phyloP scores from a whole-genome alignment of 495 filamentous ascomycete species.

The Melanomma pulvis-pyrius region DNA sequence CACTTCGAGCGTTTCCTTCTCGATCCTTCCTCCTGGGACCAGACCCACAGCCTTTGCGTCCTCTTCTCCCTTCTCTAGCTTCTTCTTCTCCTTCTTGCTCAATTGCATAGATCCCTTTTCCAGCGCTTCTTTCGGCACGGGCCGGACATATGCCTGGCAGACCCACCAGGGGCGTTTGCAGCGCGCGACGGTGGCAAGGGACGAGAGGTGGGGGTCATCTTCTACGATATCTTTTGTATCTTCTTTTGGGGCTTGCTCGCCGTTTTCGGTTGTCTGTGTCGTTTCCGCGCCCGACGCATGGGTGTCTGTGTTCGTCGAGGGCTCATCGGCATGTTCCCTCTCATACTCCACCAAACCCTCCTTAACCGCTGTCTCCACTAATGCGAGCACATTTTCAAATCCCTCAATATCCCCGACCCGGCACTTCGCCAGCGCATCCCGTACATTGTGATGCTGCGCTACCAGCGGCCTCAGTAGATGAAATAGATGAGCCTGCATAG shows the following conservation, averaged over 20 bases:
- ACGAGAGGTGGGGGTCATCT: conserved; percentile 53
- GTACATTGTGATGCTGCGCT: conserved; percentile 72
- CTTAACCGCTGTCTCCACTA: conserved; percentile 71
- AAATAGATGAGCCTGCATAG: conserved; percentile 91
- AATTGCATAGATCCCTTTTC: conserved; percentile 74
- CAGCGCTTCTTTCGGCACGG: conserved; percentile 84
- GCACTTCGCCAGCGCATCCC: conserved; percentile 73
- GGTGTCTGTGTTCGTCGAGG: conserved; percentile 29
- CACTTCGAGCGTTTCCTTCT: conserved; percentile 13
- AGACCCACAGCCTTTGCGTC: conserved; percentile 37
- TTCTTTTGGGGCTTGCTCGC: conserved; percentile 22
- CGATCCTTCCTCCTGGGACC: conserved; percentile 21
- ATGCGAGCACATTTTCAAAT: conserved; percentile 69
- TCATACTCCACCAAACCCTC: conserved; percentile 76
- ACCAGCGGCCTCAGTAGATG: conserved; percentile 84
- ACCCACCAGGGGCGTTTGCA: conserved; percentile 88
- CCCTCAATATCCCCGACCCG: conserved; percentile 65
- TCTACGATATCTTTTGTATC: conserved; percentile 12
- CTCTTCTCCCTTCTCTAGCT: conserved; percentile 44
- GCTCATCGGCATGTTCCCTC: conserved; percentile 37
- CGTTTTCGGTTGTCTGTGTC: not conserved
- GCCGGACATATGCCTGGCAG: conserved; percentile 86
- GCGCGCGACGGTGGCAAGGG: conserved; percentile 65
- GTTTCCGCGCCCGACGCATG: not conserved
- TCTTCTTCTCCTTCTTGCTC: conserved; percentile 59